Conservation (phyloP, 108 stramenopile species). For the Cyclotella cryptica region DNA sequence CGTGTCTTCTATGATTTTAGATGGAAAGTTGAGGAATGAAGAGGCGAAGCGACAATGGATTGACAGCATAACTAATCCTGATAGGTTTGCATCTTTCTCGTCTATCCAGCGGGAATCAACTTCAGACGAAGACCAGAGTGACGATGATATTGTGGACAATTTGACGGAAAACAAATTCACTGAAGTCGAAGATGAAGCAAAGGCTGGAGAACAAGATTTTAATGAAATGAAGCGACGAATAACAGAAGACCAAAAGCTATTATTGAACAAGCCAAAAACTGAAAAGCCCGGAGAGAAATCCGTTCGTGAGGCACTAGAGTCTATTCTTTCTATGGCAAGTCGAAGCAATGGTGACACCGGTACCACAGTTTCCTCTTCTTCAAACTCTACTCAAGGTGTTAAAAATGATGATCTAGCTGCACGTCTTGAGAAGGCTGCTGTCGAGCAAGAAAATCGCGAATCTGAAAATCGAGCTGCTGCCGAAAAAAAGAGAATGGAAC, state of each 20-base stretch:
- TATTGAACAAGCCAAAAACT: slow-evolving; percentile 20
- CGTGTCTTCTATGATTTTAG: slow-evolving; percentile 36
- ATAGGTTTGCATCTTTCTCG: slow-evolving; percentile 60
- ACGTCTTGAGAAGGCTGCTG: slow-evolving; percentile 56
- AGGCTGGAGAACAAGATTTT: slow-evolving; percentile 24
- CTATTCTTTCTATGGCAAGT: slow-evolving; percentile 44
- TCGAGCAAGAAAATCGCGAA: slow-evolving; percentile 56
- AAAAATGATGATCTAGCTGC: slow-evolving; percentile 50
- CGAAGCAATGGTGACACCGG: slow-evolving; percentile 24
- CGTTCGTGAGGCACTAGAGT: slow-evolving; percentile 44
- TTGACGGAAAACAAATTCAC: background rate
- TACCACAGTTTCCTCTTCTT: slow-evolving; percentile 5
- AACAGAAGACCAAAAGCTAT: slow-evolving; percentile 35
- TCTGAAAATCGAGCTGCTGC: slow-evolving; percentile 33
- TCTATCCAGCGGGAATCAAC: slow-evolving; percentile 16
- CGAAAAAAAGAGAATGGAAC: slow-evolving; percentile 45
- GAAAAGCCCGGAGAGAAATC: slow-evolving; percentile 24
- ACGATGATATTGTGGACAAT: slow-evolving; percentile 6
- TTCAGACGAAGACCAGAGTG: slow-evolving; percentile 25
- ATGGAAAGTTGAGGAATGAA: slow-evolving; percentile 48
- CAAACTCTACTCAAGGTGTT: slow-evolving; percentile 4
- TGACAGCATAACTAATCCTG: slow-evolving; percentile 61
- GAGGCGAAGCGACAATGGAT: slow-evolving; percentile 62
- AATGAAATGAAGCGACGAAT: slow-evolving; percentile 42
- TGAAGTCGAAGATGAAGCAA: background rate